A percentile compares a stretch with the other conserved stretches of the same genome.
These are phyloP conservation scores for Reticulascus tulasneorum DNA, from an alignment of 2,329 filamentous ascomycete species.

Conservation along the genomic window DNA sequence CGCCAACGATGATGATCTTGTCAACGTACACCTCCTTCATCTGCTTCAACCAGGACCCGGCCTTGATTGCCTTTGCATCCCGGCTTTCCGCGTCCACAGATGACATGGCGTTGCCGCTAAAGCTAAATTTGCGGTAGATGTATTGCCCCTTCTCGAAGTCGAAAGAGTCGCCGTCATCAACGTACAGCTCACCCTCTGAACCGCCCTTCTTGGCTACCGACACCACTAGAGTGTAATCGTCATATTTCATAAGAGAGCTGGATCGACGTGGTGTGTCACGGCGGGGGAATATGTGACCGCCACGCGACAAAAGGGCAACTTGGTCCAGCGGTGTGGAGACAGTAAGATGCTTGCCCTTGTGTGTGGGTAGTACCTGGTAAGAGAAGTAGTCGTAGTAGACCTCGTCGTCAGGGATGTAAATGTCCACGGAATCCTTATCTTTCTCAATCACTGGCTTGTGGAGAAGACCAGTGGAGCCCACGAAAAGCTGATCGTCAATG, in stretches of 20 bases:
- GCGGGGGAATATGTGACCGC: constrained; percentile 86
- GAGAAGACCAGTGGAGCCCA: constrained; percentile 85
- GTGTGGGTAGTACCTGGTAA: constrained; percentile 67
- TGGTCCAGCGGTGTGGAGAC: constrained; percentile 77
- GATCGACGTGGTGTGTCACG: constrained; percentile 85
- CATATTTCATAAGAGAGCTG: constrained; percentile 83
- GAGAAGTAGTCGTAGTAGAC: constrained; percentile 96
- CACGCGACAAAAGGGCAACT: constrained; percentile 87
- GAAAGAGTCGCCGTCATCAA: constrained; percentile 91
- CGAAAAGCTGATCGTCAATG: constrained; percentile 89
- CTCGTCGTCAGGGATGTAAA: constrained; percentile 86
- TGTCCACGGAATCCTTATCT: constrained; percentile 65
- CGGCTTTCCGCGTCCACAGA: constrained; percentile 64
- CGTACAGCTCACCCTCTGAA: constrained; percentile 79
- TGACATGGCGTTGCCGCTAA: constrained; percentile 56
- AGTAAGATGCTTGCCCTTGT: constrained; percentile 65
- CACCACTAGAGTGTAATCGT: constrained; percentile 90
- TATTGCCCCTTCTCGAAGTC: constrained; percentile 82
- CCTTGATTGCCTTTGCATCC: constrained; percentile 49
- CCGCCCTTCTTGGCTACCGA: constrained; percentile 56
- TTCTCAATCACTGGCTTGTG: constrained; percentile 85
- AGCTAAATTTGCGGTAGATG: constrained; percentile 78
- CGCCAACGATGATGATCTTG: constrained; percentile 79
- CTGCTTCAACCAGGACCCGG: constrained; percentile 69
- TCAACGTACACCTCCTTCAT: constrained; percentile 79